These are phyloP conservation scores for Volvariella surrecta DNA, from an alignment of 1,284 basidiomycete species.

Conservation along the genomic window DNA sequence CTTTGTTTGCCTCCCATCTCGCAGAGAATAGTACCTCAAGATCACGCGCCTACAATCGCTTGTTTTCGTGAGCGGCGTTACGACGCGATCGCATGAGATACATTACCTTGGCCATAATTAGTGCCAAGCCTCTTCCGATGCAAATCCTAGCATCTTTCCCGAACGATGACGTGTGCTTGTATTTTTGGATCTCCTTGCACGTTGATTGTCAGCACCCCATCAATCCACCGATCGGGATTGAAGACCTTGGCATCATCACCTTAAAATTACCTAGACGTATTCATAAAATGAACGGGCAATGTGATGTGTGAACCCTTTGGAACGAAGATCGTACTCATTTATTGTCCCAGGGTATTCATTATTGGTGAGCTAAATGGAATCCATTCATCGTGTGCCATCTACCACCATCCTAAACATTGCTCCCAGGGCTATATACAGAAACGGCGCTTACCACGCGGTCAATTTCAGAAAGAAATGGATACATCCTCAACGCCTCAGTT, in stretches of 20 bases:
- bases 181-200: conserved; percentile 26
- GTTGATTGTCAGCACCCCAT: neutral
- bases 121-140: conserved; percentile 32
- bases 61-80: too few relatives aligned
- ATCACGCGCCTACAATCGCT: too few relatives aligned
- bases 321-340: conserved; percentile 24
- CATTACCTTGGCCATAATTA: conserved; percentile 34
- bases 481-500: conserved; percentile 26
- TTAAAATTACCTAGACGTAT: conserved; percentile 29
- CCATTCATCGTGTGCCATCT: conserved; percentile 31
- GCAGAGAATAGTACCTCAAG: conserved; percentile 11
- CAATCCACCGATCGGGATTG: conserved; percentile 29
- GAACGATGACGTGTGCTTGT: conserved; percentile 29
- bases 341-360: conserved; percentile 19
- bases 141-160: conserved; percentile 31
- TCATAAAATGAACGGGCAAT: conserved; percentile 26
- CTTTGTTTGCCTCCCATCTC: conserved; percentile 24
- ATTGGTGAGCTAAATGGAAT: conserved; percentile 32
- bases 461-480: conserved; percentile 22
- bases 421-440: conserved; percentile 2
- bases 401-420: conserved; percentile 19
- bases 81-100: too few relatives aligned
- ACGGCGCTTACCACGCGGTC: conserved; percentile 16
- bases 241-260: conserved; percentile 29
- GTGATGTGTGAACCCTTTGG: conserved; percentile 25